phyloP scores from a whole-genome alignment of 1,139 yeast species.

The Lodderomyces pseudojiufengensis region DNA sequence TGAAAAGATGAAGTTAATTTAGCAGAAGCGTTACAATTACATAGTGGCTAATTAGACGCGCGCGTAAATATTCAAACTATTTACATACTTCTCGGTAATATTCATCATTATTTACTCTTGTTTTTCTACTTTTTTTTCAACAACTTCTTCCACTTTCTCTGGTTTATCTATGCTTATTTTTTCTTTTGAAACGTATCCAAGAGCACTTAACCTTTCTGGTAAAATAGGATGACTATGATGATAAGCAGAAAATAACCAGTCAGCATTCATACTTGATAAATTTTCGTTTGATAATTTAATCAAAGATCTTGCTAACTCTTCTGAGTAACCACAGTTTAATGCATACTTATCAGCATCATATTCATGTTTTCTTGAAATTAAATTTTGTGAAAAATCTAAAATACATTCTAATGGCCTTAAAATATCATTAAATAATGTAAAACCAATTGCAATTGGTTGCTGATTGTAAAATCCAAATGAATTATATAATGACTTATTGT shows the following conservation, averaged over 20 bases:
- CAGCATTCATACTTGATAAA: constrained; percentile 80
- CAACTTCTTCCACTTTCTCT: constrained; percentile 30
- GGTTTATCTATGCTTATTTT: constrained; percentile 46
- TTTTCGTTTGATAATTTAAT: constrained; percentile 76
- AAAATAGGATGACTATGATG: constrained; percentile 89
- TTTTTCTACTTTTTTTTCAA: constrained; percentile 37
- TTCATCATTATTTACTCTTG: not conserved
- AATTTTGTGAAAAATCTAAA: constrained; percentile 62
- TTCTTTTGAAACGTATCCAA: constrained; percentile 49
- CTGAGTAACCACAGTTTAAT: constrained; percentile 63
- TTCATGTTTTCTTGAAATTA: constrained; percentile 79
- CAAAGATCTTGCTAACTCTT: constrained; percentile 67
- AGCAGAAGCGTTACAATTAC: not conserved
- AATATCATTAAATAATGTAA: constrained; percentile 69
- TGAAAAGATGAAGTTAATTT: too few species aligned
- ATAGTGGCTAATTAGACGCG: too few species aligned
- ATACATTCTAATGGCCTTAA: constrained; percentile 73
- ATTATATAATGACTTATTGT: constrained; percentile 69
- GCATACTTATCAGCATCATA: constrained; percentile 93
- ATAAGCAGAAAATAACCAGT: constrained; percentile 83
- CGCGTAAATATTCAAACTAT: too few species aligned
- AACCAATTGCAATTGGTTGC: constrained; percentile 77
- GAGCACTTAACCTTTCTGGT: constrained; percentile 79
- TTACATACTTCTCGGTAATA: not conserved
- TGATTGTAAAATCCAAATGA: constrained; percentile 69